These are phyloP conservation scores for Monosporascus cannonballus DNA, from an alignment of 2,329 filamentous ascomycete genomes.

Conservation along the genomic window DNA sequence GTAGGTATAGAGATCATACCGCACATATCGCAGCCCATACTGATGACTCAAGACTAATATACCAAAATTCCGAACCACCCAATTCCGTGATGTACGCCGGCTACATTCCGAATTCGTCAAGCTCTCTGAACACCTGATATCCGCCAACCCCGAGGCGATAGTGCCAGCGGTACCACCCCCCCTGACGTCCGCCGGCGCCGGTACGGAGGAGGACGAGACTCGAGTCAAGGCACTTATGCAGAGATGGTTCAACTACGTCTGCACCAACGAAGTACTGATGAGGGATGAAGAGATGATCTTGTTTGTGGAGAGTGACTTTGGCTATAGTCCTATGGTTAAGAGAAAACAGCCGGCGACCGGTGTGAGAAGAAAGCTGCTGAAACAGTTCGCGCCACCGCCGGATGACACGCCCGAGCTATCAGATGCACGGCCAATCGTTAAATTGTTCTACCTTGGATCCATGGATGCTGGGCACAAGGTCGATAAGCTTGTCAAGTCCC, in stretches of 20 bases:
- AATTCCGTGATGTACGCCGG: slow-evolving; percentile 94
- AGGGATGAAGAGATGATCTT: slow-evolving; percentile 95
- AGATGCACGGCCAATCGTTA: slow-evolving; percentile 83
- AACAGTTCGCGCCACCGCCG: slow-evolving; percentile 95
- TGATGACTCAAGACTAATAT: slow-evolving; percentile 72
- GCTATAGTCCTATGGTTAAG: slow-evolving; percentile 91
- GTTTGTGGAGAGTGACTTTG: slow-evolving; percentile 98
- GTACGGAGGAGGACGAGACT: slow-evolving; percentile 90
- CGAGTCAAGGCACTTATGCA: slow-evolving; percentile 87
- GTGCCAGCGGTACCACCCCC: slow-evolving; percentile 93
- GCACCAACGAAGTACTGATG: slow-evolving; percentile 86
- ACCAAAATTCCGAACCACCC: slow-evolving; percentile 94
- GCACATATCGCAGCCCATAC: slow-evolving; percentile 13
- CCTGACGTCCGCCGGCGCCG: slow-evolving; percentile 88
- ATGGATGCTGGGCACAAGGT: slow-evolving; percentile 99
- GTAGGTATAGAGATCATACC: slow-evolving; percentile 47
- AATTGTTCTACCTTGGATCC: slow-evolving; percentile 88
- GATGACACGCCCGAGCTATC: slow-evolving; percentile 95
- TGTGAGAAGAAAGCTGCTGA: slow-evolving; percentile 88
- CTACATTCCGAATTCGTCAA: slow-evolving; percentile 95
- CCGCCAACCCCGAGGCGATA: slow-evolving; percentile 92
- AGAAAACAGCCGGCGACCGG: slow-evolving; percentile 97
- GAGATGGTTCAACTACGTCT: slow-evolving; percentile 91
- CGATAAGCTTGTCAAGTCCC: slow-evolving; percentile 85
- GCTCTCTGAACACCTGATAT: slow-evolving; percentile 91